phyloP scores from a whole-genome alignment of 176 grass and related monocot species.

The Bromus sterilis region DNA sequence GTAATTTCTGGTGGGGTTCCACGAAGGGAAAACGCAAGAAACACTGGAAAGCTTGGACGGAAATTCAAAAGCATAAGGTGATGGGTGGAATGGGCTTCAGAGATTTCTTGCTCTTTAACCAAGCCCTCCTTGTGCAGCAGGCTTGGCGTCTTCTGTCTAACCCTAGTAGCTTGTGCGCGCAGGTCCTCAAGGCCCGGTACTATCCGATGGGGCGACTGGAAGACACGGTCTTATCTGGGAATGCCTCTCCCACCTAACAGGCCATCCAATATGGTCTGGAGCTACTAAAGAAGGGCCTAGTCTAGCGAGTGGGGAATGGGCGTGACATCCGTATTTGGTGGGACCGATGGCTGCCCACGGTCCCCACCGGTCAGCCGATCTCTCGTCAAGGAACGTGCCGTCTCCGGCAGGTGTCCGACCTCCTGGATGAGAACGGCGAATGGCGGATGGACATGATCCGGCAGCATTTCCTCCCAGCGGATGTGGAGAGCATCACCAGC shows the following conservation, averaged over 20 bases:
- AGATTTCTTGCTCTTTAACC: neutral
- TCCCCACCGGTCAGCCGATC: neutral
- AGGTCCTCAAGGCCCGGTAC: neutral
- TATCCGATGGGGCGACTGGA: neutral
- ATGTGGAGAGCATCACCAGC: no score
- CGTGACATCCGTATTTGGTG: neutral
- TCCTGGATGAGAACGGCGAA: neutral
- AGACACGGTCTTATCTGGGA: neutral
- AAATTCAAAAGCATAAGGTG: no score
- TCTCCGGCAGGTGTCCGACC: neutral
- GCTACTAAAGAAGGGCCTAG: neutral
- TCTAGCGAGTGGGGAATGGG: neutral
- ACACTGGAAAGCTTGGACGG: no score
- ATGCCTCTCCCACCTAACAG: neutral
- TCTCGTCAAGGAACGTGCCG: neutral
- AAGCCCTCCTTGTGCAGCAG: neutral
- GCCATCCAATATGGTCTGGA: neutral
- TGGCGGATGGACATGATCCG: neutral
- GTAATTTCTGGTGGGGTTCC: no score
- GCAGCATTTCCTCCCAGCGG: neutral
- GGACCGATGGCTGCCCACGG: neutral
- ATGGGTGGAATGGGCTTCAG: no score
- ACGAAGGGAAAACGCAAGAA: no score
- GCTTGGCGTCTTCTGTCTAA: neutral
- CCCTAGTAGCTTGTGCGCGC: neutral